Evolutionary conservation across 768 basidiomycete genomes (phyloP), one percentile per base, ranked within the genome.

Genomic region (Psilocybe azurescens): DNA sequence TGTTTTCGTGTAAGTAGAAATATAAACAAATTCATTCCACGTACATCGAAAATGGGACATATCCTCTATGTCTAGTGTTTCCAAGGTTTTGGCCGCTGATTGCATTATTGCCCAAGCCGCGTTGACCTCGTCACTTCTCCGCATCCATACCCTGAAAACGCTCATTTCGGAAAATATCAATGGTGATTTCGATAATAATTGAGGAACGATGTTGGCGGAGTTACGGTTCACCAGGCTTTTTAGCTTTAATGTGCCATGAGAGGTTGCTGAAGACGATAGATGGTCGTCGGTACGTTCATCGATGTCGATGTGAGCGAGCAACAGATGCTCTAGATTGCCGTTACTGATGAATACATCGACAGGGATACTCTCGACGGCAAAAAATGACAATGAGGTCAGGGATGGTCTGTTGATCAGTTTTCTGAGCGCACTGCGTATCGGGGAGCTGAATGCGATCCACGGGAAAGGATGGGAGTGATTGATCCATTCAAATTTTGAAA

Each of bases 11-110:
- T 36, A 13, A 6, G 32, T 7, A 14, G 30, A 28, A 28, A 44
- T 44, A 44, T 11, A 44, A 16, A 13, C 9, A 11, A n/a, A 30
- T 30, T 5, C 20, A 5, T 28, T 8, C 0, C 1, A 8, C 64
- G 33, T 58, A 61, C 64, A 55, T 50, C 53, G 53, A 24, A 61
- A 61, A 7, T 61, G 64, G 20, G 64, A 58, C 10, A 65, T 30
- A 28, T 61, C 64, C 13, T 51, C 36, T 10, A 65, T 58, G 39
- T 58, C 29, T 9, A 65, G 53, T 11, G 32, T 16, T 38, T 65
- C 64, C 36, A 65, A 41, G 8, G 57, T 59, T 46, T 47, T 18
- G 14, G 60, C 24, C 4, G 60, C 60, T 3, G 52, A 56, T 39
- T 55, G 46, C 64, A 65, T 59, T 1, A 61, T 20, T 2, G 41